These are phyloP conservation scores for Colletotrichum agaves DNA, from an alignment of 2,329 filamentous ascomycete species.

Conservation along the genomic window DNA sequence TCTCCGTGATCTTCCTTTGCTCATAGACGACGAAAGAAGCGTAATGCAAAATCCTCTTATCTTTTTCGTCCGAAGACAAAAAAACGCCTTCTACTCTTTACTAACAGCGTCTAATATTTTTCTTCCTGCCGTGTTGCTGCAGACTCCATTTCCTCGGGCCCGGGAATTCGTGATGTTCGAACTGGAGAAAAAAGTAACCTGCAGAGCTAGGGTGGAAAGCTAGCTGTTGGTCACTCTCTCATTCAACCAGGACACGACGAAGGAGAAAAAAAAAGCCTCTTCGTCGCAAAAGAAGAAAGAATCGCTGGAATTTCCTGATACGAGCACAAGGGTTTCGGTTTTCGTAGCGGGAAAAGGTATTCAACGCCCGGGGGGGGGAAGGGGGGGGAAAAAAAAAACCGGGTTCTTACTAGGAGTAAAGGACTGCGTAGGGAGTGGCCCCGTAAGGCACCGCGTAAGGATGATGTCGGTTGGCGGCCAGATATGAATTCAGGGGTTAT, in stretches of 20 bases:
- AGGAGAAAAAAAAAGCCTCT: neutral
- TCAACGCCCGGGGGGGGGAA: no score
- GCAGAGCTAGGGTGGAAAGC: no score
- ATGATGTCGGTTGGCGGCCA: conserved; percentile 25
- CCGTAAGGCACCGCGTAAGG: conserved; percentile 30
- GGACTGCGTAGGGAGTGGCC: neutral
- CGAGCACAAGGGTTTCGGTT: neutral
- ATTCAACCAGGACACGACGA: neutral
- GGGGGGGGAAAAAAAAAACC: no score
- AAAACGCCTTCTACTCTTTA: neutral
- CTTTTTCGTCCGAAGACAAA: no score
- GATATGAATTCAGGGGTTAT: neutral
- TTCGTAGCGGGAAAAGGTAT: neutral
- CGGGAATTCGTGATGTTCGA: neutral
- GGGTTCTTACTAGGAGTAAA: neutral
- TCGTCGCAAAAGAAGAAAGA: conserved; percentile 1
- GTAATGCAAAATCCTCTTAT: no score
- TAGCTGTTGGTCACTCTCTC: no score
- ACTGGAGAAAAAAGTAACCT: neutral
- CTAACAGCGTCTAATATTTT: neutral
- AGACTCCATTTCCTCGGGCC: neutral
- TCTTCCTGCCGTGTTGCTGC: neutral
- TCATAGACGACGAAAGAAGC: no score
- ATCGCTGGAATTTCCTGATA: neutral
- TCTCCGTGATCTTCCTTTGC: no score